Conservation (phyloP, 768 basidiomycete species). For the Panellus pusillus region DNA sequence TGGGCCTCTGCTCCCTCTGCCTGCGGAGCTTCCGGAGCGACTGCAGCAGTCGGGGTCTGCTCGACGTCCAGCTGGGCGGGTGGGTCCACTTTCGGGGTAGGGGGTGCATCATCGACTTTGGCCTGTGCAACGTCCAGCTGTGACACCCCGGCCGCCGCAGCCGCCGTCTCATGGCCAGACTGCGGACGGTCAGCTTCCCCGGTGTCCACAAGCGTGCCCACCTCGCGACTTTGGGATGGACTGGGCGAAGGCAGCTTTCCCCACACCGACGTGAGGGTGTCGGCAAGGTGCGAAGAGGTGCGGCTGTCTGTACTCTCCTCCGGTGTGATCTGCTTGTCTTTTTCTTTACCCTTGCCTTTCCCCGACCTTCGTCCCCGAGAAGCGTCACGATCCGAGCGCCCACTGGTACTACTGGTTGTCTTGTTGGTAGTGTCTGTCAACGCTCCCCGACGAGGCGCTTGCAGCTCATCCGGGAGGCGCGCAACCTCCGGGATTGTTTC, state of each 20-base stretch:
- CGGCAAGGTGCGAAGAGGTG: conserved; percentile 37
- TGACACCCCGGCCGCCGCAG: background rate
- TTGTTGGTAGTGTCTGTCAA: conserved; percentile 13
- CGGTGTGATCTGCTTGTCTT: conserved; percentile 26
- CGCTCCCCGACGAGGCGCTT: conserved; percentile 5
- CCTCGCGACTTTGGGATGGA: conserved; percentile 24
- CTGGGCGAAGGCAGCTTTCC: conserved; percentile 33
- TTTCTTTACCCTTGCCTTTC: conserved; percentile 27
- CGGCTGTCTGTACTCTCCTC: conserved; percentile 36
- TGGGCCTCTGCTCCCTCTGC: background rate
- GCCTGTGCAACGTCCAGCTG: conserved; percentile 5
- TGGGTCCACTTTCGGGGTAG: background rate
- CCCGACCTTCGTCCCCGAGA: conserved; percentile 21
- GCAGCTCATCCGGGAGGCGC: conserved; percentile 16
- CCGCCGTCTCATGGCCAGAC: too few species aligned
- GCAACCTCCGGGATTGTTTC: conserved; percentile 16
- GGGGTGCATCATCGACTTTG: background rate
- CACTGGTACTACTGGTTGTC: conserved; percentile 5
- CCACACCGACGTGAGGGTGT: conserved; percentile 51
- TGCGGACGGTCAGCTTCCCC: conserved; percentile 1
- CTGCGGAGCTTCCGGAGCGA: background rate
- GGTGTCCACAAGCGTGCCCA: conserved; percentile 14
- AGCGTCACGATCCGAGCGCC: conserved; percentile 19
- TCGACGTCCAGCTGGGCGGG: background rate
- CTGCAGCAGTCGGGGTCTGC: background rate